A percentile compares a stretch with the other conserved stretches of the same genome.
Evolutionary conservation across 2,329 filamentous ascomycete genomes (phyloP).

Genomic region (Cladosporium austrohemisphaericum): DNA sequence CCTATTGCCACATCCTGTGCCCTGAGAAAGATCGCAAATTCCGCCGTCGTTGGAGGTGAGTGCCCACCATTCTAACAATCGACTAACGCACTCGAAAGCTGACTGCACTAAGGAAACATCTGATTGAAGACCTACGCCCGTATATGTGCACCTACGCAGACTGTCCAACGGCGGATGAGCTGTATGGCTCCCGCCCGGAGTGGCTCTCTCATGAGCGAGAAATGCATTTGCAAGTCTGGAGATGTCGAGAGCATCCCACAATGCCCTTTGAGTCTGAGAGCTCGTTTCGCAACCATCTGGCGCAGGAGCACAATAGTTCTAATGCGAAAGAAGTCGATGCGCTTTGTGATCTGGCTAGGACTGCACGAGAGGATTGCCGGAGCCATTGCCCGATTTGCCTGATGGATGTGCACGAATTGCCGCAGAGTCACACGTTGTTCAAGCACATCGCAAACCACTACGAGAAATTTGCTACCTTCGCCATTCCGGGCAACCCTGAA

Average conservation of each 20-base stretch:
- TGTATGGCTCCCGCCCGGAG: not conserved
- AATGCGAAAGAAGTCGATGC: too few relatives aligned
- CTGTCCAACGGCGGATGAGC: not conserved
- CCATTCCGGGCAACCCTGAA: too few relatives aligned
- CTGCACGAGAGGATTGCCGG: not conserved
- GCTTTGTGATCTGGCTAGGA: too few relatives aligned
- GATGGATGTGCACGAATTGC: not conserved
- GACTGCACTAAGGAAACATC: constrained; percentile 7
- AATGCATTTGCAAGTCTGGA: not conserved
- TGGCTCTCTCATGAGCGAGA: not conserved
- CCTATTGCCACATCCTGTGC: not conserved
- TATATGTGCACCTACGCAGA: constrained; percentile 6
- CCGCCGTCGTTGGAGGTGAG: not conserved
- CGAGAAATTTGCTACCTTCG: not conserved
- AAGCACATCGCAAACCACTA: constrained; percentile 5
- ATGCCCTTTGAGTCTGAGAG: not conserved
- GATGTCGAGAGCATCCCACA: not conserved
- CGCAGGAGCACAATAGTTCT: too few relatives aligned
- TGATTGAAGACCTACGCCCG: constrained; percentile 5
- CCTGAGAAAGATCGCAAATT: not conserved
- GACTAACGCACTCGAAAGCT: not conserved
- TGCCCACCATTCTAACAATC: not conserved
- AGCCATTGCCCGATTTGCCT: not conserved
- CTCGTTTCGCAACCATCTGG: too few relatives aligned
- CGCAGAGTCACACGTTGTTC: not conserved